Evolutionary conservation across 1,139 yeast genomes (phyloP), one percentile per base, ranked within the genome.

Genomic region (Suhomyces ambrosiae): DNA sequence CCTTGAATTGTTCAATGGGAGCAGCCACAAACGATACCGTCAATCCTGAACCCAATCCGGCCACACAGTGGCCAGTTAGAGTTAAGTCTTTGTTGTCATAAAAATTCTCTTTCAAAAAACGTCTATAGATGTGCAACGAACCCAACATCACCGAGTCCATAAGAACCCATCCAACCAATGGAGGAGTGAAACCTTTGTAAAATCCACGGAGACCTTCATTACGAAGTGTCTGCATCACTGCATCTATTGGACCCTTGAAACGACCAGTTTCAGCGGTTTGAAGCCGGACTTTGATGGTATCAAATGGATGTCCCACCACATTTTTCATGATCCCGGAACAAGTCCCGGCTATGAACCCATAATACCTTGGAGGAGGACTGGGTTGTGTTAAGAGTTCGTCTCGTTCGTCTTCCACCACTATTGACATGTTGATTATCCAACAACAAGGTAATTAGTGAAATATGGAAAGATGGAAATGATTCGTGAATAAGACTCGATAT

Each of bases 11-110:
- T 60, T 89, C 97, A 5, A 89, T 84, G 1, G 96, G 96, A 0
- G 96, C 95, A 2, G 97, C 97, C 12, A 89, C 92, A 63, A 89
- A 84, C 30, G 94, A 82, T 7, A 89, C 96, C 0, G 96, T 89
- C 82, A 82, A 79, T 2, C 97, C 96, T 11, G 94, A 80, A n/a
- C 95, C 95, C 27, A 78, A 58, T 0, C 82, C 83, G 0, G 96
- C 92, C 11, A 83, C 61, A 23, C 85, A 72, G 52, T 85, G 89
- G 0, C 95, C 96, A 23, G 73, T 45, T 11, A 87, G 58, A 2
- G 96, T 95, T 44, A 89, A 63, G 23, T 65, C 61, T 34, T 82
- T 74, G 1, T 76, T 65, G 0, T 75, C 70, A 49, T 81, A 88
- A 8, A 86, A 59, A 46, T 75, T 70, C 12, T 82, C 85, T 52